These are phyloP conservation scores for Begonia masoniana DNA, from an alignment of 306 rosid species.

Conservation along the genomic window DNA sequence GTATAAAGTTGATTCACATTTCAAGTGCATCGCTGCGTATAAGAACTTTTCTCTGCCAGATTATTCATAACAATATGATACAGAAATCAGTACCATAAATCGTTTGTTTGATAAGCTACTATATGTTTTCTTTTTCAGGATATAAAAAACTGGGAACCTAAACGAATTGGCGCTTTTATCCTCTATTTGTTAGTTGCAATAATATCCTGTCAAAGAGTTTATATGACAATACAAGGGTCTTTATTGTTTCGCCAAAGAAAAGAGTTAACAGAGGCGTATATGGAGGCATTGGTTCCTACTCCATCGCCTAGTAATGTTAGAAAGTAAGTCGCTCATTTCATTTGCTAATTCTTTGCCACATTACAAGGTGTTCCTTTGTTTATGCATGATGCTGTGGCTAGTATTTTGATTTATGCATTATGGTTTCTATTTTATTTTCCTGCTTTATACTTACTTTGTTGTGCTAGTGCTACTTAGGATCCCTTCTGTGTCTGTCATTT, in stretches of 20 bases:
- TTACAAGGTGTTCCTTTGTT: background rate
- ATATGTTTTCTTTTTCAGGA: conserved; percentile 27
- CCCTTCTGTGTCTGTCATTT: too few relatives aligned
- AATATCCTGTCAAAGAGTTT: conserved; percentile 52
- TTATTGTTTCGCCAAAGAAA: conserved; percentile 31
- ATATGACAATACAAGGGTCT: conserved; percentile 50
- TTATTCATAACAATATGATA: too few relatives aligned
- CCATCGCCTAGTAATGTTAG: conserved; percentile 64
- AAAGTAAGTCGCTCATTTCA: conserved; percentile 31
- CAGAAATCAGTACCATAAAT: too few relatives aligned
- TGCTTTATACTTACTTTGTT: too few relatives aligned
- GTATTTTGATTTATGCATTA: too few relatives aligned
- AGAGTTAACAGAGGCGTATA: conserved; percentile 81
- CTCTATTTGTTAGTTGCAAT: conserved; percentile 40
- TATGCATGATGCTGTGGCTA: too few relatives aligned
- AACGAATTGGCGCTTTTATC: conserved; percentile 55
- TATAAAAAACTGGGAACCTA: conserved; percentile 65
- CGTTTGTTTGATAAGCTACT: background rate
- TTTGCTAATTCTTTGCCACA: background rate
- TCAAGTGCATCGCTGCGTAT: too few relatives aligned
- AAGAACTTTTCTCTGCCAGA: too few relatives aligned
- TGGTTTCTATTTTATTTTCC: too few relatives aligned
- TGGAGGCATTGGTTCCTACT: conserved; percentile 92
- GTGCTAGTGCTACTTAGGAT: too few relatives aligned
- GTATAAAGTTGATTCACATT: too few relatives aligned